phyloP scores from a whole-genome alignment of 2,329 filamentous ascomycete species.

The Didymella pinodella region DNA sequence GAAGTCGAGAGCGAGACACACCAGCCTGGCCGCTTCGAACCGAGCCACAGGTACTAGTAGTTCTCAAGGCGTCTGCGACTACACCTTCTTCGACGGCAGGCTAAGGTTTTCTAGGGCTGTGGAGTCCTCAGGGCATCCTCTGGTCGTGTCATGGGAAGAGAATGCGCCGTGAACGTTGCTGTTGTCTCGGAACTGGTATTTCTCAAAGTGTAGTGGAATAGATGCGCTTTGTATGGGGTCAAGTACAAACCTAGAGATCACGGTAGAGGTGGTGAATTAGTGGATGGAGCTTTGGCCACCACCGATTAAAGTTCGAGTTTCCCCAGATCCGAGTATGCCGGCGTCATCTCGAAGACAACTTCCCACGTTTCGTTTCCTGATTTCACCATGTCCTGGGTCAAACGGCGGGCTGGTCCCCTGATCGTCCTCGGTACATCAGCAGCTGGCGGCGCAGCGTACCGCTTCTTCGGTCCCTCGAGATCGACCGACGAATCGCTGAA shows the following conservation, averaged over 20 bases:
- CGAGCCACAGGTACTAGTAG: background rate
- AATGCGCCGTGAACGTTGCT: no score
- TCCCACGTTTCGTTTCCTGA: background rate
- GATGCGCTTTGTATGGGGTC: background rate
- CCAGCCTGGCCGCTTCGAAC: background rate
- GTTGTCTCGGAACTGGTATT: no score
- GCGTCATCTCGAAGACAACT: slow-evolving; percentile 3
- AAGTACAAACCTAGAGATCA: background rate
- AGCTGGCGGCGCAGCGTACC: slow-evolving; percentile 47
- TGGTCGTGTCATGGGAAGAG: no score
- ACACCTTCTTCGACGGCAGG: no score
- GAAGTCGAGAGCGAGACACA: no score
- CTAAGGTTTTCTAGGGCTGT: no score
- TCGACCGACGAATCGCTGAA: slow-evolving; percentile 58
- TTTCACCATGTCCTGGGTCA: slow-evolving; percentile 40
- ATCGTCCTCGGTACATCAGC: slow-evolving; percentile 46
- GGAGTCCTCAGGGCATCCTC: no score
- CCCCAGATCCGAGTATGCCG: slow-evolving; percentile 7
- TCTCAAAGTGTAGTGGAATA: no score
- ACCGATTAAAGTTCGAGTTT: slow-evolving; percentile 2
- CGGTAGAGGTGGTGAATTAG: background rate
- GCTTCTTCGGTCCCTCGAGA: slow-evolving; percentile 34
- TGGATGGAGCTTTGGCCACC: slow-evolving; percentile 5
- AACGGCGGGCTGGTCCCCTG: slow-evolving; percentile 40
- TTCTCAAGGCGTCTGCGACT: no score